Conservation (phyloP, 2,329 filamentous ascomycete genomes). For the Metarhizium sp. region DNA sequence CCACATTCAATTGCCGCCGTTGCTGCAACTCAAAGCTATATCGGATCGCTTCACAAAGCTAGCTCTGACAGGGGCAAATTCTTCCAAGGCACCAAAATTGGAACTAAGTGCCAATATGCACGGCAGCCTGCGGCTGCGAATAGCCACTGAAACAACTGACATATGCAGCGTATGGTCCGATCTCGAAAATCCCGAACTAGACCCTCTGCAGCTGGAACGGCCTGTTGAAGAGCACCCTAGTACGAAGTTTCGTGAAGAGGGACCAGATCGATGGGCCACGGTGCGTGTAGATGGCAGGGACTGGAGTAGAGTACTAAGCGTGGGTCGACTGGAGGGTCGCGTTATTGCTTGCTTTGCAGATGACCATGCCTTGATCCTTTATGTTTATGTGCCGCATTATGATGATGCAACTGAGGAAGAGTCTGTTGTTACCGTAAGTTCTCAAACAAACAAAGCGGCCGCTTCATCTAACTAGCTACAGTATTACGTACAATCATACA, state of each 20-base stretch:
- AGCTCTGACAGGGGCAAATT: slow-evolving; percentile 40
- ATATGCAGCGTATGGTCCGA: slow-evolving; percentile 82
- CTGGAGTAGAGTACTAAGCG: slow-evolving; percentile 89
- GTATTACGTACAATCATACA: slow-evolving; percentile 37
- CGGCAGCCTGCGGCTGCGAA: slow-evolving; percentile 69
- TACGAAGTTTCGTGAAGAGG: slow-evolving; percentile 65
- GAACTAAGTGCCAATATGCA: slow-evolving; percentile 93
- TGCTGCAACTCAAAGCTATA: slow-evolving; percentile 85
- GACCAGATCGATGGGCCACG: slow-evolving; percentile 76
- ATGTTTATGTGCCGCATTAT: slow-evolving; percentile 68
- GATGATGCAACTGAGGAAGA: slow-evolving; percentile 58
- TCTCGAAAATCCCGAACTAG: slow-evolving; percentile 78
- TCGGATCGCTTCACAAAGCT: slow-evolving; percentile 93
- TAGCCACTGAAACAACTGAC: slow-evolving; percentile 73
- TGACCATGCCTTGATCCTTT: slow-evolving; percentile 71
- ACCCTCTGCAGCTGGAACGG: slow-evolving; percentile 64
- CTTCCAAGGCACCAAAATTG: slow-evolving; percentile 53
- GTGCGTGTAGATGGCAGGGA: slow-evolving; percentile 89
- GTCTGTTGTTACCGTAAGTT: slow-evolving; percentile 64
- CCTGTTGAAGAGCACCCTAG: slow-evolving; percentile 73
- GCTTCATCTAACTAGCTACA: slow-evolving; percentile 16
- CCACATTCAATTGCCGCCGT: slow-evolving; percentile 79
- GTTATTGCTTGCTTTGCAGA: slow-evolving; percentile 89
- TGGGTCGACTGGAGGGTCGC: slow-evolving; percentile 77
- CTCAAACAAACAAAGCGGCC: neutral